phyloP scores from a whole-genome alignment of 2,329 filamentous ascomycete species.

The Cordyceps cateniannulata region DNA sequence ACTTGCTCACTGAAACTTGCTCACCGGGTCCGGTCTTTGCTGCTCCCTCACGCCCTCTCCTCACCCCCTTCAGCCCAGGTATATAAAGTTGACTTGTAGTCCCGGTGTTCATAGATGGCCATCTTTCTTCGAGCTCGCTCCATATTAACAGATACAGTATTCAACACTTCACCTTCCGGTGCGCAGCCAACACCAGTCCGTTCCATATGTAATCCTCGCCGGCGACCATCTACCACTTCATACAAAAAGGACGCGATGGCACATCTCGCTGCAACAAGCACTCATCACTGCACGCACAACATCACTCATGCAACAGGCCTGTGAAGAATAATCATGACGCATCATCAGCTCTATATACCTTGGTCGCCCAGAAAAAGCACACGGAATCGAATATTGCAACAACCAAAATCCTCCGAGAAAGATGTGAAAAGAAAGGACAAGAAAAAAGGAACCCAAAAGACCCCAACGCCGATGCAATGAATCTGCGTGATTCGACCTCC shows the following conservation, averaged over 20 bases:
- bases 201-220: too few relatives aligned
- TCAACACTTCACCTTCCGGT: too few relatives aligned
- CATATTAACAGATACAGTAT: too few relatives aligned
- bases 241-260: too few relatives aligned
- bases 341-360: constrained; percentile 8
- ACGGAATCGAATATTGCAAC: background rate
- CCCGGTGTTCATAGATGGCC: too few relatives aligned
- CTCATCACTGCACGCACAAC: background rate
- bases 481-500: constrained; percentile 12
- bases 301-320: background rate
- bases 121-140: too few relatives aligned
- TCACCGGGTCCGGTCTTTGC: background rate
- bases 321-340: background rate
- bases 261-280: too few relatives aligned
- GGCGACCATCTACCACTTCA: too few relatives aligned
- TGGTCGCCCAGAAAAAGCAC: background rate
- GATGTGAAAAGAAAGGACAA: background rate
- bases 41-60: too few relatives aligned
- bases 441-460: background rate
- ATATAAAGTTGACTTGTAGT: too few relatives aligned
- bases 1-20: constrained; percentile 2
- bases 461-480: constrained; percentile 13
- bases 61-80: background rate
- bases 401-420: background rate
- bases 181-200: too few relatives aligned